Base-by-base conservation (phyloP, 164 flowering plant genomes). In the Annona cherimola region DNA sequence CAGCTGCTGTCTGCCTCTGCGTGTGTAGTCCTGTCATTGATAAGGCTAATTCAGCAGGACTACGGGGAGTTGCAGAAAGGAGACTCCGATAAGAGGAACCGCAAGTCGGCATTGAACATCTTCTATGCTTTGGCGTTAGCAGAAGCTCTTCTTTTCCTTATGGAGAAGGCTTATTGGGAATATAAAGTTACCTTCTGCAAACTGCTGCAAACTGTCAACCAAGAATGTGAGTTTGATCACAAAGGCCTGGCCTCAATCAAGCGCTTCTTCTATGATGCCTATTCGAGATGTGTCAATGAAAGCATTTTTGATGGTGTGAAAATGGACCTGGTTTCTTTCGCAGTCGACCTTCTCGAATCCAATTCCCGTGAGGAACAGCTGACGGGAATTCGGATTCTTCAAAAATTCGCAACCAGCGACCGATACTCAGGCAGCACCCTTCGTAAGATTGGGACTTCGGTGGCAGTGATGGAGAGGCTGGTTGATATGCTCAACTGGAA, bases 401-500 rank as follows among this genome's bases (percentile, higher is more conserved):
- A 73, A 35, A 83, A 76, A 65, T 87, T 88, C 44, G 70, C 89
- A 0, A 64, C 68, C 50, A 87, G 71, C 60, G 70, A 77, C 16
- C 73, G 79, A 59, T 91, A 83, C 71, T 85, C 90, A 1, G 80
- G 85, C n/a, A 93, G 89, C 59, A 93, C 96, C 0, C 84, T 95
- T 8, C 89, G 86, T 78, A 91, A 88, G 82, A 86, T 95, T 70
- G 98, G 97, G 6, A 86, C 81, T 20, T 86, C 83, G 35, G 67
- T 86, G 43, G 50, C 84, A 0, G 89, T 86, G n/a, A 84, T 93
- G 72, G 98, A 95, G 71, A 81, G 97, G 74, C 69, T 91, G 61
- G 94, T 95, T 0, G 99, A 95, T 80, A 92, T 93, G 89, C 63
- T 95, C 84, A 93, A 91, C 69, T 95, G 99, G 99, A 93, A 89